Conservation (phyloP, 2,329 filamentous ascomycete species). For the Ophidiomyces ophidiicola region DNA sequence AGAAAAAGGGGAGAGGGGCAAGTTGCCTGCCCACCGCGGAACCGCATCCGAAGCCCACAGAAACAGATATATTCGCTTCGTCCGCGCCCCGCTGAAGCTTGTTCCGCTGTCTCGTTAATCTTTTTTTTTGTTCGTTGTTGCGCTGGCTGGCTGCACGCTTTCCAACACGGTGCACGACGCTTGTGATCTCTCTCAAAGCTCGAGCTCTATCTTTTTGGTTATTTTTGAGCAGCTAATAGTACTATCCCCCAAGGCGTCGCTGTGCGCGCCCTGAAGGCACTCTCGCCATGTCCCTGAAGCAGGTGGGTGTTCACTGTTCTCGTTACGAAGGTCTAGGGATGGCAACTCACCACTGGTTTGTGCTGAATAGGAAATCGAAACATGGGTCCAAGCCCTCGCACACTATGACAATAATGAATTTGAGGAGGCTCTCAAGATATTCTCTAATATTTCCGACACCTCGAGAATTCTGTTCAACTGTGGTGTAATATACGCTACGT, state of each 20-base stretch:
- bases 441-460: constrained; percentile 80
- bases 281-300: constrained; percentile 18
- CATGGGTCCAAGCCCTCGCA: constrained; percentile 82
- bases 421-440: constrained; percentile 71
- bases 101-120: too few relatives aligned
- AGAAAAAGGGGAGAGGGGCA: not conserved
- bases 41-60: not conserved
- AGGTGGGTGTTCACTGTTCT: constrained; percentile 17
- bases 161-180: too few relatives aligned
- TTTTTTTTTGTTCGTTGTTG: not conserved
- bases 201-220: too few relatives aligned
- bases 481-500: constrained; percentile 90
- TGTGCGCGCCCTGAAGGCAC: constrained; percentile 6
- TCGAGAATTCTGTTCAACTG: constrained; percentile 99
- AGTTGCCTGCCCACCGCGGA: constrained; percentile 6
- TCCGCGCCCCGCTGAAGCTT: not conserved
- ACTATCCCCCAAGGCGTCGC: not conserved
- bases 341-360: not conserved
- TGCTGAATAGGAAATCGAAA: constrained; percentile 80
- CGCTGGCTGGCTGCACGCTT: not conserved
- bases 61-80: not conserved
- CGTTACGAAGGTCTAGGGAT: too few relatives aligned
- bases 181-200: too few relatives aligned
- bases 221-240: constrained; percentile 5
- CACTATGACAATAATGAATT: constrained; percentile 97